Evolutionary conservation across 176 grass and related monocot species (phyloP).

Genomic region (Rhynchospora breviuscula): DNA sequence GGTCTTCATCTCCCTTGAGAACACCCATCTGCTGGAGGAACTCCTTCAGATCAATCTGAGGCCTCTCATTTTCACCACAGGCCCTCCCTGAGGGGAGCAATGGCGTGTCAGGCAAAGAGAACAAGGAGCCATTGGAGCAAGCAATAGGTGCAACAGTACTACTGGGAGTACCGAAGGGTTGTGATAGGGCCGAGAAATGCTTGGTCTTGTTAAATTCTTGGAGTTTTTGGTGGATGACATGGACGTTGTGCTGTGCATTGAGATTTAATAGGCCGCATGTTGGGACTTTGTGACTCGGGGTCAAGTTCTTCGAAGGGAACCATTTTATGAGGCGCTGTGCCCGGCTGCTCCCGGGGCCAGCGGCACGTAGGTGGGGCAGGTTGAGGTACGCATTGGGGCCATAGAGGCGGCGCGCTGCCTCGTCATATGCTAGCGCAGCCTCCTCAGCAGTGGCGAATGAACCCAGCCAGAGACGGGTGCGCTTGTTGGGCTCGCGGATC

Average conservation of each 20-base stretch:
- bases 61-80: constrained; percentile 38
- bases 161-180: not conserved
- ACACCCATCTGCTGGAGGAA: constrained; percentile 97
- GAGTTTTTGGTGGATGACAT: constrained; percentile 91
- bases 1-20: constrained; percentile 41
- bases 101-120: constrained; percentile 9
- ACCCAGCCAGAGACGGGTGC: constrained; percentile 43
- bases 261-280: constrained; percentile 90
- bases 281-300: constrained; percentile 26
- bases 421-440: constrained; percentile 43
- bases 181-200: constrained; percentile 5
- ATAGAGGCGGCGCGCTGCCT: constrained; percentile 70
- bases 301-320: constrained; percentile 50
- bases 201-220: constrained; percentile 71
- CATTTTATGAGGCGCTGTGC: constrained; percentile 63
- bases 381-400: constrained; percentile 93
- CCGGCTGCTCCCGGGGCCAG: not conserved
- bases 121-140: not conserved
- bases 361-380: constrained; percentile 82
- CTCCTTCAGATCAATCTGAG: constrained; percentile 96
- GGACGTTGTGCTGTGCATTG: constrained; percentile 98
- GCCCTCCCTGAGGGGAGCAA: constrained; percentile 15
- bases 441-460: constrained; percentile 43
- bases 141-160: not conserved
- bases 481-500: constrained; percentile 42